Evolutionary conservation across 352 stramenopile species (phyloP).

Genomic region (Paralagenidium karlingii): DNA sequence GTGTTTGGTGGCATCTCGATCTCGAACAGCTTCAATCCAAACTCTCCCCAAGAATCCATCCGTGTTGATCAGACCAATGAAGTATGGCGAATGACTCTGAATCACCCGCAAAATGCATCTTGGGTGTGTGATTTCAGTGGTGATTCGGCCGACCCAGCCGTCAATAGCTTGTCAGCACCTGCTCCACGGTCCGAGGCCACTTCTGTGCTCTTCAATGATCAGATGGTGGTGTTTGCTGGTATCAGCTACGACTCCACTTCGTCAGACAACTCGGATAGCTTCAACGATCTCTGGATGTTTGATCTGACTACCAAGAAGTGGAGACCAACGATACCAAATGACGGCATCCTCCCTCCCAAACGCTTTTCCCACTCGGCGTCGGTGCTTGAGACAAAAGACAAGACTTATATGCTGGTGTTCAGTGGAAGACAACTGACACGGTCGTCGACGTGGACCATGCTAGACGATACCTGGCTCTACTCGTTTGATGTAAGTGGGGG

Average conservation of each 20-base stretch:
- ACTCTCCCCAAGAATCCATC: too few species aligned
- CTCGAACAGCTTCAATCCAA: too few species aligned
- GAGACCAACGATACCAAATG: not conserved
- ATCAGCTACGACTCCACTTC: not conserved
- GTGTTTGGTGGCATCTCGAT: constrained; percentile 37
- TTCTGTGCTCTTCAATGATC: not conserved
- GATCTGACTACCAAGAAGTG: not conserved
- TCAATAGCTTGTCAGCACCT: not conserved
- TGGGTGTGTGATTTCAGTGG: too few species aligned
- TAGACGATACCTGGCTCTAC: constrained; percentile 1
- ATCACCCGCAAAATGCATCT: not conserved
- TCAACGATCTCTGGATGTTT: not conserved
- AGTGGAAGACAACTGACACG: not conserved
- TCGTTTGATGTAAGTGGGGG: not conserved
- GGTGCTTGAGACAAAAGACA: not conserved
- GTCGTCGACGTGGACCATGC: not conserved
- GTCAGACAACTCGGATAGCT: not conserved
- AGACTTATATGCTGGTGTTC: not conserved
- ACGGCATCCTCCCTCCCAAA: not conserved
- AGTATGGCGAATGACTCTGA: not conserved
- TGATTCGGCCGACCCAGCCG: not conserved
- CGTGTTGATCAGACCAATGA: too few species aligned
- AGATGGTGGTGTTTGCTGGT: not conserved
- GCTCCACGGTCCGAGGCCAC: not conserved
- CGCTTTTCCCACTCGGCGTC: not conserved